Evolutionary conservation across 2,329 filamentous ascomycete genomes (phyloP), one percentile per base, ranked within the genome.

Genomic region (Colletotrichum magnum): DNA sequence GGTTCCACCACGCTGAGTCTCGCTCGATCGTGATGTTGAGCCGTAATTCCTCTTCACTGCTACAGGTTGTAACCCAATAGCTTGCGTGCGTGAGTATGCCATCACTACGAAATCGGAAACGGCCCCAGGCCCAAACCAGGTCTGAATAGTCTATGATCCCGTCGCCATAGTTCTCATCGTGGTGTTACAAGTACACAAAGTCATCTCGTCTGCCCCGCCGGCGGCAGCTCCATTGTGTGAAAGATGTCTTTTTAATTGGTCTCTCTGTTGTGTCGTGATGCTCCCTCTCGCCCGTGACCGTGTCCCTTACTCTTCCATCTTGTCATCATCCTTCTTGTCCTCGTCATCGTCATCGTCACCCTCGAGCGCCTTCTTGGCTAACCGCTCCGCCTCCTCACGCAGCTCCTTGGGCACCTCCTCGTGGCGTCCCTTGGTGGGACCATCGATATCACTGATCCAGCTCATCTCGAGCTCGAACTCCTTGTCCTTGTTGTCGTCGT

Each of bases 401-500:
- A 99, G 82, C 74, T 94, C 93, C 86, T 94, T 95, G 66, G 96
- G 96, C 68, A 99, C 96, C 82, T 97, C 94, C 82, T 95, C 88
- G 79, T 99, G 96, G 76, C 92, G 90, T 72, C 96, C 96, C 85
- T 97, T 95, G 72, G 95, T 98, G 43, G 95, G 94, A 5, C 95
- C 95, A 73, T 93, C 89, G 56, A 90, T 82, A 61, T 88, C 89
- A 82, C 94, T 98, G 81, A 98, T 93, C 96, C 96, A 99, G 69
- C 94, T 97, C 94, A 99, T 97, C 86, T 99, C 96, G 69, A 99
- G 87, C 89, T 99, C 96, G 78, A 98, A 99, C 73, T 98, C 96
- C 87, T 99, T 99, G 84, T 98, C 96, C 86, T 98, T 98, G 87
- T 95, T 98, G 82, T 99, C 96, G 81, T 98, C 96, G 80, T 99